These are phyloP conservation scores for Senecio squalidus DNA, from an alignment of 140 eudicot genomes.

Conservation along the genomic window DNA sequence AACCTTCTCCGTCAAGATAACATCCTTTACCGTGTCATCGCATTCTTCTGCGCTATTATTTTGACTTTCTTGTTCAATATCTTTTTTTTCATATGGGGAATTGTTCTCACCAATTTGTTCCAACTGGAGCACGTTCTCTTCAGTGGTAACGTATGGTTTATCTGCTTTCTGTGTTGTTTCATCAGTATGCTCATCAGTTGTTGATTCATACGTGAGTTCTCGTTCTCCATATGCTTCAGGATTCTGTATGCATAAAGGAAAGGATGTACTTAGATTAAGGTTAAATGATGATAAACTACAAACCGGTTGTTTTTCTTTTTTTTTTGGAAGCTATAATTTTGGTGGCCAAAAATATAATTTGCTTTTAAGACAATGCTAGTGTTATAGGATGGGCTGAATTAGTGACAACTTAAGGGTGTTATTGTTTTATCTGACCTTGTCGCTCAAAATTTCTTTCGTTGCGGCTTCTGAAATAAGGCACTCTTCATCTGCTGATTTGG, in stretches of 20 bases:
- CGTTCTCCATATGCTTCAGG: neutral
- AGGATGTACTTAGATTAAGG: neutral
- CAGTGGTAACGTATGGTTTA: constrained; percentile 7
- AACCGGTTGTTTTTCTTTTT: neutral
- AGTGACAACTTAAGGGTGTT: constrained; percentile 6
- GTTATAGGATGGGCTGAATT: neutral
- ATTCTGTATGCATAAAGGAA: constrained; percentile 11
- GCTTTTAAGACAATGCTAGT: neutral
- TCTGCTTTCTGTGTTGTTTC: constrained; percentile 6
- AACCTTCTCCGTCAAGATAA: constrained; percentile 24
- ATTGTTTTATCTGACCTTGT: constrained; percentile 30
- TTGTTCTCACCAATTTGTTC: neutral
- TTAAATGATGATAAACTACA: neutral
- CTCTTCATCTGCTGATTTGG: constrained; percentile 20
- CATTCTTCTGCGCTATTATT: constrained; percentile 7
- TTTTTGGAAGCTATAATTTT: constrained; percentile 2
- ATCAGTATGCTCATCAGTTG: neutral
- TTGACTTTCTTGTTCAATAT: constrained; percentile 11
- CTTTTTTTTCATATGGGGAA: neutral
- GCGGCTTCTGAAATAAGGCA: constrained; percentile 15
- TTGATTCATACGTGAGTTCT: neutral
- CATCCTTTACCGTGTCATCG: constrained; percentile 16
- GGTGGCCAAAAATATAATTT: neutral
- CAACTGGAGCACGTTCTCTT: constrained; percentile 5
- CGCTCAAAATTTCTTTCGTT: constrained; percentile 21